Evolutionary conservation across 179 eudicot species (phyloP), one percentile per base, ranked within the genome.

Genomic region (Amaranthus tricolor): DNA sequence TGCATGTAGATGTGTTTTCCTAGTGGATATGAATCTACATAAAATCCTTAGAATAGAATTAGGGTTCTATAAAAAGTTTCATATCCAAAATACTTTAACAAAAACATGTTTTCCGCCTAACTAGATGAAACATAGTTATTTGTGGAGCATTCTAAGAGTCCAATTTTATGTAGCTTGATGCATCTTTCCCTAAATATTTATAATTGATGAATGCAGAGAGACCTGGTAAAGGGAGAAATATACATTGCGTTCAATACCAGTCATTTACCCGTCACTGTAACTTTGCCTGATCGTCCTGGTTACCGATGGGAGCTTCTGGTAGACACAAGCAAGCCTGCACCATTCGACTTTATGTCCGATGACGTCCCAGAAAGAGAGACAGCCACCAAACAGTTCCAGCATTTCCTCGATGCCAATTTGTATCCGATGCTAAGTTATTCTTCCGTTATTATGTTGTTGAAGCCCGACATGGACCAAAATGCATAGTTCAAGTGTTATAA

Each of bases 341-440:
- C 97, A 50, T 91, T 79, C 10, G 97, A 95, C 80, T 90, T 93
- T 80, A 88, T 95, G 45, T 62, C 85, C 3, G 71, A 83, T 56
- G 93, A 93, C 54, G 65, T 90, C 47, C 78, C 82, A 0, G 85
- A 84, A 56, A 88, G 89, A 82, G 88, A 88, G 40, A 62, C 73
- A 14, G 98, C 97, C 1, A 68, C 80, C 6, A 71, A 73, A 75
- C 98, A 90, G 61, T 93, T 83, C 66, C 76, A 89, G 60, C 94
- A 88, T 73, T 88, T 95, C 76, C 96, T 95, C 49, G 91, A 95
- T 66, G 82, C 78, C 68, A 88, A 89, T 82, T 69, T 89, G 69
- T 95, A 95, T 70, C 99, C 97, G 4, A 93, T 95, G 97, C 87
- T 95, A 40, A 89, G 97, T 79, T 95, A 95, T 73, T 95, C 99